phyloP scores from a whole-genome alignment of 768 basidiomycete genomes.

The Gyrodon lividus region DNA sequence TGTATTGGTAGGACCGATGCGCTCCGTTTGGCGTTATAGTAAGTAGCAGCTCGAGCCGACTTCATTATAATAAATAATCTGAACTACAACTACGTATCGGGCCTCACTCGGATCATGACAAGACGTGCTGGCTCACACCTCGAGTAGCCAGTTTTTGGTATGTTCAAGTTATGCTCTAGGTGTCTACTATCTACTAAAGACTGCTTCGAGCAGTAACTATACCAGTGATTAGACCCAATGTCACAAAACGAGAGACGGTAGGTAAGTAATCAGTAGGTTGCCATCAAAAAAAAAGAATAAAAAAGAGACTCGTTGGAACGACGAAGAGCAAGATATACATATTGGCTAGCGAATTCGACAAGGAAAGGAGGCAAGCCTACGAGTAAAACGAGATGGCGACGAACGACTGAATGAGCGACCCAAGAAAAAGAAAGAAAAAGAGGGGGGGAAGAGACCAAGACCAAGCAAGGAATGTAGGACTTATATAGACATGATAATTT shows the following conservation, averaged over 20 bases:
- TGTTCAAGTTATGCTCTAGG: slow-evolving; percentile 5
- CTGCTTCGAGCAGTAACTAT: slow-evolving; percentile 8
- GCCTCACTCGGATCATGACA: too few species aligned
- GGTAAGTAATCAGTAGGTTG: neutral
- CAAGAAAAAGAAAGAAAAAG: slow-evolving; percentile 12
- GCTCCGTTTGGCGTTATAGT: too few species aligned
- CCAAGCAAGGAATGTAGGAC: slow-evolving; percentile 9
- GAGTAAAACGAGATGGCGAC: neutral
- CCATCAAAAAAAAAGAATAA: neutral
- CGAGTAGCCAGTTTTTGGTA: too few species aligned
- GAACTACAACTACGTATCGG: too few species aligned
- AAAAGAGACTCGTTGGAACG: neutral
- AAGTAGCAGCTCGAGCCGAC: too few species aligned
- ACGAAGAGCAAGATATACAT: slow-evolving; percentile 9
- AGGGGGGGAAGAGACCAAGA: neutral
- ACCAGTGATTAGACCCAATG: neutral
- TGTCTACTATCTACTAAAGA: slow-evolving; percentile 8
- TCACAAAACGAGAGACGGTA: neutral
- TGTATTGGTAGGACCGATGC: too few species aligned
- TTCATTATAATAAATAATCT: too few species aligned
- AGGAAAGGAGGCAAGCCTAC: neutral
- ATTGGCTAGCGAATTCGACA: slow-evolving; percentile 4
- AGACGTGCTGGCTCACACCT: too few species aligned
- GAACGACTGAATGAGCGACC: slow-evolving; percentile 4
- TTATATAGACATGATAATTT: slow-evolving; percentile 34